These are phyloP conservation scores for Hygrocybe coccinea DNA, from an alignment of 768 basidiomycete genomes.

Conservation along the genomic window DNA sequence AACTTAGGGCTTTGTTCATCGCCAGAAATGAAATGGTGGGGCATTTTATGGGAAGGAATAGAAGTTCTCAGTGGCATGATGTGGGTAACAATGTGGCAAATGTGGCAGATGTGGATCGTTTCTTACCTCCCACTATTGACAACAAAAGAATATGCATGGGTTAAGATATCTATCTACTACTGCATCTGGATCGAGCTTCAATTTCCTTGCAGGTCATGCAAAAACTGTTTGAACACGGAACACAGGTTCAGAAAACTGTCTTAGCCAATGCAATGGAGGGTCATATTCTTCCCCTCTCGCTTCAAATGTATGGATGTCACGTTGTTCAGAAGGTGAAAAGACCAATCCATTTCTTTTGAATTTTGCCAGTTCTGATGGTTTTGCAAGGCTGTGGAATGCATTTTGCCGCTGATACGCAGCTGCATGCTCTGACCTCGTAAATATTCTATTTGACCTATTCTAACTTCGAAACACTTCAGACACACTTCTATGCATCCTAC, in stretches of 20 bases:
- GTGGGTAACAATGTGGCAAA: no score
- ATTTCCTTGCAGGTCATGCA: slow-evolving; percentile 68
- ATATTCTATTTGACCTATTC: no score
- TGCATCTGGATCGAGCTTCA: background rate
- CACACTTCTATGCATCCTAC: no score
- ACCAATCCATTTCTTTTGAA: background rate
- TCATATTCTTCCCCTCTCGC: slow-evolving; percentile 67
- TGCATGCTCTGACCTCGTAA: no score
- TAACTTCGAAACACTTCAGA: no score
- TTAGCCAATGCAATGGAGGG: slow-evolving; percentile 73
- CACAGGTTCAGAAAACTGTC: slow-evolving; percentile 62
- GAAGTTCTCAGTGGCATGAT: slow-evolving; percentile 10
- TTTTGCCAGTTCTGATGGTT: slow-evolving; percentile 7
- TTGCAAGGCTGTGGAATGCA: slow-evolving; percentile 73
- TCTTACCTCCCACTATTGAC: slow-evolving; percentile 86
- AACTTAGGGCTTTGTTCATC: slow-evolving; percentile 76
- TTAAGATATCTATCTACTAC: background rate
- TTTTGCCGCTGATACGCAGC: no score
- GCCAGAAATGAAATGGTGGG: slow-evolving; percentile 81
- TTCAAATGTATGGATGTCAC: slow-evolving; percentile 95
- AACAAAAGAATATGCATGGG: slow-evolving; percentile 71
- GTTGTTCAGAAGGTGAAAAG: slow-evolving; percentile 81
- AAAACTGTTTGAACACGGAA: slow-evolving; percentile 87
- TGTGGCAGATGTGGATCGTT: slow-evolving; percentile 38
- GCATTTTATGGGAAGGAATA: slow-evolving; percentile 58